Evolutionary conservation across 2,329 filamentous ascomycete genomes (phyloP).

Genomic region (Botrytis paeoniae): DNA sequence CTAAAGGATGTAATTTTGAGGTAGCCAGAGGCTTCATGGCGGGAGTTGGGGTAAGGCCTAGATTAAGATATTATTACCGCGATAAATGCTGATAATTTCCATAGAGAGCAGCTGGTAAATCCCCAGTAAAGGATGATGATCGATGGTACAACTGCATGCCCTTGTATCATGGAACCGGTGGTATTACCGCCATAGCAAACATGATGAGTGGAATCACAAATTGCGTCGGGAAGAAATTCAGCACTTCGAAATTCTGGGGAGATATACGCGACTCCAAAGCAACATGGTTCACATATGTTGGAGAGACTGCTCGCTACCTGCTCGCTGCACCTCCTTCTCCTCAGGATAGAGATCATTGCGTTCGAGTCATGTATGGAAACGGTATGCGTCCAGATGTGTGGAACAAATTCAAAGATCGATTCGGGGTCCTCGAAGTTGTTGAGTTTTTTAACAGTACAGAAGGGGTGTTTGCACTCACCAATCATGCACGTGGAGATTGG

Average conservation of each 20-base stretch:
- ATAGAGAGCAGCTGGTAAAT: constrained; percentile 1
- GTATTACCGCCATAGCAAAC: constrained; percentile 33
- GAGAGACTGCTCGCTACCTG: constrained; percentile 72
- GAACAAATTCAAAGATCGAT: constrained; percentile 59
- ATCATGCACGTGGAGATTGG: constrained; percentile 60
- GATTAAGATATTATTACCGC: background rate
- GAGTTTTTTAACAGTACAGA: constrained; percentile 82
- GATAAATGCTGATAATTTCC: background rate
- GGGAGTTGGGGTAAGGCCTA: constrained; percentile 29
- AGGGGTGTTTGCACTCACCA: constrained; percentile 62
- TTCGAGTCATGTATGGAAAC: constrained; percentile 62
- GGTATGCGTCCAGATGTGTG: constrained; percentile 68
- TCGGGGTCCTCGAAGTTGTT: constrained; percentile 58
- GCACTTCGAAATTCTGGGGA: constrained; percentile 66
- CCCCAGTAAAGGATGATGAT: constrained; percentile 42
- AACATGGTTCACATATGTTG: constrained; percentile 74
- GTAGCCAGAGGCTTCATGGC: constrained; percentile 42
- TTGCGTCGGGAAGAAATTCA: constrained; percentile 66
- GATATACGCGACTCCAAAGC: constrained; percentile 66
- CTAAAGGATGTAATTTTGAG: constrained; percentile 66
- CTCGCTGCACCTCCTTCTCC: constrained; percentile 64
- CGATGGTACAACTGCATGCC: constrained; percentile 67
- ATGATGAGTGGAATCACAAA: constrained; percentile 48
- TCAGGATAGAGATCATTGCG: constrained; percentile 56
- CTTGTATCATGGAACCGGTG: constrained; percentile 41